Base-by-base conservation (phyloP, 495 filamentous ascomycete genomes). In the Melanomma pulvis-pyrius region DNA sequence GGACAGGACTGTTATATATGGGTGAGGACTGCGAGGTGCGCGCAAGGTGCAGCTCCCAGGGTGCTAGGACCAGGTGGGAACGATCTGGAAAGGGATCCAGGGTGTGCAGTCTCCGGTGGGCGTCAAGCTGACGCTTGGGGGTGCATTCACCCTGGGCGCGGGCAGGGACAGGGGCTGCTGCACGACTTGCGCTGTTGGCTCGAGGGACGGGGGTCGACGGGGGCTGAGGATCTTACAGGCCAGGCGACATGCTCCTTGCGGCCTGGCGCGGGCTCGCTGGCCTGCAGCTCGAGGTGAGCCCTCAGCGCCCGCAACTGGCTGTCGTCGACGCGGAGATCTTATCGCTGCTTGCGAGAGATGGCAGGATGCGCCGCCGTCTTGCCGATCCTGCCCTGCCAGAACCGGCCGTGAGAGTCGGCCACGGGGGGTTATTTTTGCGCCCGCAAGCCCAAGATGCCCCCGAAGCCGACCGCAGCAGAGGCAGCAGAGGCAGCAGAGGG, bases 1-100 rank as follows among this genome's bases (percentile, higher is more conserved):
- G 59, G 51, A 65, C 44, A 71, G 22, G 19, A 52, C n/a, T 36
- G 50, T 67, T 66, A 71, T 71, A 71, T 63, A 66, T 47, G 63
- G 59, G 39, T 25, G 44, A 47, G 51, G 51, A 53, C 19, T 21
- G 34, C 29, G 58, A 60, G 54, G 15, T 32, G 49, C 53, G 29
- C 24, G 63, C 52, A 59, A 21, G 57, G 48, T 53, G 56, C 54
- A 66, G 63, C 65, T 56, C 36, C 25, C 34, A 19, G 15, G 2
- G 28, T 12, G 41, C 57, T 57, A 67, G 58, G 32, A 28, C 53
- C 12, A 19, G 24, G 30, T 41, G 12, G 52, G 64, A 67, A 26
- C 32, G 64, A 67, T 67, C 56, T 48, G 34, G 57, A 56, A 50
- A 36, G 41, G 41, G 15, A 32, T 28, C 62, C 49, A 36, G 32